Base-by-base conservation (phyloP, 495 filamentous ascomycete species). In the Daldinia bambusicola region DNA sequence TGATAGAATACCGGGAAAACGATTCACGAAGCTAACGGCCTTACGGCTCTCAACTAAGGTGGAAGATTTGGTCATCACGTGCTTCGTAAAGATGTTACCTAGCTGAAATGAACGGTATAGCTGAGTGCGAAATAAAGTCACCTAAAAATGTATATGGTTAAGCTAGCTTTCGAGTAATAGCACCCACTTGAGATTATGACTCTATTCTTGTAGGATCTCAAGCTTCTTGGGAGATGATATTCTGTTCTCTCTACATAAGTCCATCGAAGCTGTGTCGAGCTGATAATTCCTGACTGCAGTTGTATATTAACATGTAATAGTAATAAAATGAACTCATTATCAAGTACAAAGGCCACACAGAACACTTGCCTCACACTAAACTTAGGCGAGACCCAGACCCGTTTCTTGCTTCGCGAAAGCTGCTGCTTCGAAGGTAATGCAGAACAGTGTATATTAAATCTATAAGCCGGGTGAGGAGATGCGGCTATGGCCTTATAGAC, bases 401-500 rank as follows among this genome's bases (percentile, higher is more conserved):
- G 80, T 63, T 63, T 69, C 18, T 79, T 84, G 50, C 43, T 61
- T 6, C n/a, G n/a, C n/a, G n/a, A n/a, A n/a, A 87, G 87, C 60
- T 76, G 78, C 16, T 6, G 16, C 20, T 69, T 63, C 18, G 51
- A 55, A 7, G 66, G 43, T 7, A 59, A 34, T 8, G 51, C 50
- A 1, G 64, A 67, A 43, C 76, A 83, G 59, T 62, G 51, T n/a
- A 30, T 69, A 4, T 26, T 82, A 22, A 87, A 85, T 61, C 74
- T 76, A 6, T 76, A 75, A 4, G 84, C 83, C 43, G 43, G 87
- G 0, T 88, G 86, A 85, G 86, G 80, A 0, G 85, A 85, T n/a
- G 87, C 86, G 2, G 43, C 43, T 7, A 75, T 79, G 64, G 78
- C 83, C 13, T 71, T 89, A 34, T 67, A 74, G 9, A 80, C 78